Evolutionary conservation across 2,329 filamentous ascomycete genomes (phyloP).

Genomic region (Paramyrothecium roridum): DNA sequence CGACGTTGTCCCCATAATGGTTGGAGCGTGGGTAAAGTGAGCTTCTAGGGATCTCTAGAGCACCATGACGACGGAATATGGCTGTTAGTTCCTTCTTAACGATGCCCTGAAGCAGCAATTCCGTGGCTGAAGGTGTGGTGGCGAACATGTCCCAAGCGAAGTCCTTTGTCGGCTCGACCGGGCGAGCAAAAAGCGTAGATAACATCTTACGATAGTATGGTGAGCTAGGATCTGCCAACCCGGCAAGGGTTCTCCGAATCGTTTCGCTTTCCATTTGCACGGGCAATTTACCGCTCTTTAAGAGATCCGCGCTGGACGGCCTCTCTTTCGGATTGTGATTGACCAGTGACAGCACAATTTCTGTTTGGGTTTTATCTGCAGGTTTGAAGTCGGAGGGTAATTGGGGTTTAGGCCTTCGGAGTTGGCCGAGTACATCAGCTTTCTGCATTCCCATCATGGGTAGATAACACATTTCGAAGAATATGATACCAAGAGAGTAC

Average conservation of each 20-base stretch:
- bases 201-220: slow-evolving; percentile 89
- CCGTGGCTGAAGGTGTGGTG: slow-evolving; percentile 48
- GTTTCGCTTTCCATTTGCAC: slow-evolving; percentile 92
- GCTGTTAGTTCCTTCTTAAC: slow-evolving; percentile 72
- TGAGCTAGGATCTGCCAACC: slow-evolving; percentile 76
- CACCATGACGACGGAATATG: slow-evolving; percentile 87
- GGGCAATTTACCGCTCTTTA: slow-evolving; percentile 83
- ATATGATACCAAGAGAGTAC: slow-evolving; percentile 96
- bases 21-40: slow-evolving; percentile 78
- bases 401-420: slow-evolving; percentile 64
- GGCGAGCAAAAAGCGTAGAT: slow-evolving; percentile 75
- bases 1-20: slow-evolving; percentile 71
- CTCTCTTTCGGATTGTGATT: slow-evolving; percentile 79
- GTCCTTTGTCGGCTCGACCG: slow-evolving; percentile 76
- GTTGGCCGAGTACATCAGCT: slow-evolving; percentile 59
- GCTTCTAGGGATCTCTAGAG: slow-evolving; percentile 73
- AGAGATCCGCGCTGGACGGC: slow-evolving; percentile 76
- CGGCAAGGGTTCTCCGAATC: slow-evolving; percentile 77
- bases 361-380: slow-evolving; percentile 68
- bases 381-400: slow-evolving; percentile 73
- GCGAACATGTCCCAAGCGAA: slow-evolving; percentile 72
- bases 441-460: slow-evolving; percentile 66
- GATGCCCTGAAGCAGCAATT: slow-evolving; percentile 67
- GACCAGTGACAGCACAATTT: slow-evolving; percentile 76
- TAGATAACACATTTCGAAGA: slow-evolving; percentile 92